phyloP scores from a whole-genome alignment of 768 basidiomycete species.

The Mycena albidolilacea region DNA sequence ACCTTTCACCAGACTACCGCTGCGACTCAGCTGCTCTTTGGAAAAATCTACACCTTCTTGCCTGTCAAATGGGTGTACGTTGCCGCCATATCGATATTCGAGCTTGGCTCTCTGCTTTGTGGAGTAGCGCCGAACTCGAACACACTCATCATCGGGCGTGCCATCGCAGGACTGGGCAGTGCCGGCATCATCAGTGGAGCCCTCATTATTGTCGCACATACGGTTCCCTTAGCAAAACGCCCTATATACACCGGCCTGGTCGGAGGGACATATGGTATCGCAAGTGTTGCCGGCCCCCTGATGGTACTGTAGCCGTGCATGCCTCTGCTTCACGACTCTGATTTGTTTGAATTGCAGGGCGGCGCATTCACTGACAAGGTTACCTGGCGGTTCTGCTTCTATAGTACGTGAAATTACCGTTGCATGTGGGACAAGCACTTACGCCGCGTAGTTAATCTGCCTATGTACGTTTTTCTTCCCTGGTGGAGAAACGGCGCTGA shows the following conservation, averaged over 20 bases:
- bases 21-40: constrained; percentile 42
- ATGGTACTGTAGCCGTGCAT: constrained; percentile 21
- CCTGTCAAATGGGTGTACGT: constrained; percentile 37
- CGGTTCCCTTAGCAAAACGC: constrained; percentile 48
- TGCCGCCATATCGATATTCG: constrained; percentile 53
- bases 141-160: constrained; percentile 58
- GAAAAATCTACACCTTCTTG: constrained; percentile 42
- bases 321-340: not conserved
- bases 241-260: constrained; percentile 55
- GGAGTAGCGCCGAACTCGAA: constrained; percentile 50
- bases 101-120: constrained; percentile 61
- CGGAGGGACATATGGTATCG: constrained; percentile 48
- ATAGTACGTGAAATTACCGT: not conserved
- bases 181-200: constrained; percentile 49
- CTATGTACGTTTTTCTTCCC: not conserved
- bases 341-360: constrained; percentile 18
- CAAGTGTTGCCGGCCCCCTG: constrained; percentile 46
- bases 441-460: constrained; percentile 39
- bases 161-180: constrained; percentile 61
- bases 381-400: constrained; percentile 54
- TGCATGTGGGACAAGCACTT: not conserved
- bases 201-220: constrained; percentile 45
- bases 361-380: constrained; percentile 48
- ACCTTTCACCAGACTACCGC: constrained; percentile 32
- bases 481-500: not conserved